Evolutionary conservation across 2,329 filamentous ascomycete species (phyloP).

Genomic region (Aureobasidium melanogenum): DNA sequence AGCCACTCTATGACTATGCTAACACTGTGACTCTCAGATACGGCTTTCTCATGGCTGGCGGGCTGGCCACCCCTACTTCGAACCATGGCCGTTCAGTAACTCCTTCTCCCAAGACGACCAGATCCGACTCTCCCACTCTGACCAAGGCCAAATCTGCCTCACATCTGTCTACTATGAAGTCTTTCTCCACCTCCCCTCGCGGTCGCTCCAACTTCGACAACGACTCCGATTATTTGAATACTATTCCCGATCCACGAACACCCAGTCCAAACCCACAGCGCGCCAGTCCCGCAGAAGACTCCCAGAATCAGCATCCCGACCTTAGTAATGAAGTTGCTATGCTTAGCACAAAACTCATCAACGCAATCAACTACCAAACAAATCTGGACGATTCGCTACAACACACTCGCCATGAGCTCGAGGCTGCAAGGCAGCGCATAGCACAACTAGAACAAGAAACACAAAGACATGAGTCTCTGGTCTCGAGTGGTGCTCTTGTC

Average conservation of each 20-base stretch:
- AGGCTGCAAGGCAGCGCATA: slow-evolving; percentile 59
- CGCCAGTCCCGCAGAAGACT: slow-evolving; percentile 4
- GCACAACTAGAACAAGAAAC: slow-evolving; percentile 60
- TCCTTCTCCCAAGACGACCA: neutral
- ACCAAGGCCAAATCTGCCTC: slow-evolving; percentile 9
- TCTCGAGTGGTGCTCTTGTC: slow-evolving; percentile 67
- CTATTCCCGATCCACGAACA: slow-evolving; percentile 15
- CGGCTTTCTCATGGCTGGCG: slow-evolving; percentile 7
- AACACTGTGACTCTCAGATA: neutral
- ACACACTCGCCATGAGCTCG: slow-evolving; percentile 73
- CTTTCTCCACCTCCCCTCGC: neutral
- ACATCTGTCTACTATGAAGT: slow-evolving; percentile 4
- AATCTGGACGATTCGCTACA: slow-evolving; percentile 81
- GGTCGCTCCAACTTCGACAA: slow-evolving; percentile 6
- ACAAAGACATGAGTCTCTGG: slow-evolving; percentile 58
- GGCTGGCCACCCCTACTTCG: slow-evolving; percentile 9
- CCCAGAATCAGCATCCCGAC: slow-evolving; percentile 40
- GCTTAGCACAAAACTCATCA: slow-evolving; percentile 90
- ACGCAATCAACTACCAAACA: slow-evolving; percentile 94
- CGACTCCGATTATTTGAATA: slow-evolving; percentile 14
- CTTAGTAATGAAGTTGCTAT: slow-evolving; percentile 72
- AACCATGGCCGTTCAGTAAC: neutral
- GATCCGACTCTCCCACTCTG: neutral
- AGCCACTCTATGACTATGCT: neutral
- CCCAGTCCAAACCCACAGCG: slow-evolving; percentile 14